Evolutionary conservation across 2,329 filamentous ascomycete genomes (phyloP).

Genomic region (Colletotrichum sp.): DNA sequence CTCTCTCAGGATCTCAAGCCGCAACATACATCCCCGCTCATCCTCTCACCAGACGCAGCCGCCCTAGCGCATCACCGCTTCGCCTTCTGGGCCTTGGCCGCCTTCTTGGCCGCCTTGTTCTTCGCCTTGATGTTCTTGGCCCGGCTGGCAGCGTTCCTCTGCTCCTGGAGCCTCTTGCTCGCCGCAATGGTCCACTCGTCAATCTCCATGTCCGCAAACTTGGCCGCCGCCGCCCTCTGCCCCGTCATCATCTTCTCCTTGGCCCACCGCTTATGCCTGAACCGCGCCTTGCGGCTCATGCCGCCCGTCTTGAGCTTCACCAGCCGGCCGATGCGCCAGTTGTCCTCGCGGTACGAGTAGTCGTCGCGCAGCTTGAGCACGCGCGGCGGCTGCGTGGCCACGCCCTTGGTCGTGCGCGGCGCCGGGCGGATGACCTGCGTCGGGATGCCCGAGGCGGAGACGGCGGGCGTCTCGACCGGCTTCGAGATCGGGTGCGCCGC

Average conservation of each 20-base stretch:
- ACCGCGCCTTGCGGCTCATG: conserved; percentile 51
- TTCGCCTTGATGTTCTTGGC: conserved; percentile 34
- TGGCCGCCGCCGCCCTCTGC: conserved; percentile 40
- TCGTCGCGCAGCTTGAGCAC: conserved; percentile 54
- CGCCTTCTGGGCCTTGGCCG: conserved; percentile 31
- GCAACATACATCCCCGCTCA: not conserved
- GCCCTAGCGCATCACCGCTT: conserved; percentile 29
- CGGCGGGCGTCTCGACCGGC: conserved; percentile 36
- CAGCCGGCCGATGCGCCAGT: conserved; percentile 61
- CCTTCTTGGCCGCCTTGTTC: conserved; percentile 41
- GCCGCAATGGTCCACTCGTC: conserved; percentile 29
- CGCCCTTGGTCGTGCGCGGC: conserved; percentile 26
- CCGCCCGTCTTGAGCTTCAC: conserved; percentile 43
- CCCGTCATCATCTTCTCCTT: conserved; percentile 43
- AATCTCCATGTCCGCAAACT: conserved; percentile 26
- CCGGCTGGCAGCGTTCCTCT: conserved; percentile 27
- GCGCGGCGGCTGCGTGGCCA: conserved; percentile 44
- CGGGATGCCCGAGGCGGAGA: conserved; percentile 57
- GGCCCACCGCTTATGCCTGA: conserved; percentile 48
- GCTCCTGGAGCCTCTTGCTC: conserved; percentile 28
- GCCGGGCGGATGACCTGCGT: conserved; percentile 45
- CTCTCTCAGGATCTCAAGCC: not conserved
- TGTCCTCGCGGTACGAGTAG: conserved; percentile 65
- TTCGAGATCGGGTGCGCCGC: conserved; percentile 54
- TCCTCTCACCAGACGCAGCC: not conserved